Evolutionary conservation across 495 filamentous ascomycete genomes (phyloP), one percentile per base, ranked within the genome.

Genomic region (Beverwykella pulmonaria): DNA sequence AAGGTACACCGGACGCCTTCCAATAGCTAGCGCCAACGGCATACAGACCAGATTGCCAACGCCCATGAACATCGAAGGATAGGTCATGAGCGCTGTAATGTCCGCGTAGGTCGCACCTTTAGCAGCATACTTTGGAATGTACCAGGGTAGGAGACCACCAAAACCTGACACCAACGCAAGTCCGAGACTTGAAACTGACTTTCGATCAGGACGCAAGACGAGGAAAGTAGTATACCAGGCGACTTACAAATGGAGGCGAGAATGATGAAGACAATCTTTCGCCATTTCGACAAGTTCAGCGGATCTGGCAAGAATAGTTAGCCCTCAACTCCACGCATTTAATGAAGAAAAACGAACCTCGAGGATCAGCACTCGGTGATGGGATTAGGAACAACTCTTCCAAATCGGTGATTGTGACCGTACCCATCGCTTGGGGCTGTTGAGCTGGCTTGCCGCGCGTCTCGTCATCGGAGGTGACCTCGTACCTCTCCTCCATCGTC

Each of bases 1-100:
- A 3, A 81, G 69, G 7, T 78, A 71, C 3, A 79, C 76, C 17
- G 76, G 70, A 17, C 79, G 73, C 41, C 78, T 73, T 14, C 79
- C 79, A 46, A 79, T 64, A 5, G 76, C 75, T 30, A 80, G 70
- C 1, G 79, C 77, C 1, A 80, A 53, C 36, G 79, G 79, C 74
- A 79, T 76, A 59, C 77, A 76, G 25, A 81, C 65, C 20, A 80
- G 69, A 39, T 79, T 78, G 0, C 77, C 78, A 50, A 80, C 68
- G 10, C 79, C 79, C 67, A 76, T 72, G 52, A 77, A 75, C 14
- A 78, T 26, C 0, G 75, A 68, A 0, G 76, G 75, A 49, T 71
- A 74, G 9, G 78, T 80, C 64, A 79, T 75, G 25, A 80, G 60
- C 6, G 41, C 59, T 1, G 60, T 64, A 26, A 69, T 69, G 23